phyloP scores from a whole-genome alignment of 495 filamentous ascomycete genomes.

The Aspergillus ellipticus region DNA sequence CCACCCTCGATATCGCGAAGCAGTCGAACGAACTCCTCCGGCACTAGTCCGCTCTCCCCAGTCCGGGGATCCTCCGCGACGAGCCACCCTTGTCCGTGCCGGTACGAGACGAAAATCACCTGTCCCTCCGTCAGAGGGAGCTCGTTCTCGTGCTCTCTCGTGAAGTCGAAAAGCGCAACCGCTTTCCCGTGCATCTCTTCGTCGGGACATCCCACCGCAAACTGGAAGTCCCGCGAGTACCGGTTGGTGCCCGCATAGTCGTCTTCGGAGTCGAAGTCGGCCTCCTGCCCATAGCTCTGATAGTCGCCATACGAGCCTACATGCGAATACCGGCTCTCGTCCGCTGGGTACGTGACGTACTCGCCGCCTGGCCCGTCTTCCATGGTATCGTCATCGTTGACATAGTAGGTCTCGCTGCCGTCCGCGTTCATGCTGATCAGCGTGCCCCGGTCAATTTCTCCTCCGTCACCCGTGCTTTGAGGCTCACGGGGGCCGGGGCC shows the following conservation, averaged over 20 bases:
- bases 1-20: slow-evolving; percentile 85
- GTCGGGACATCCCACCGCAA: slow-evolving; percentile 90
- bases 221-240: slow-evolving; percentile 86
- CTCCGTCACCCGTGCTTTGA: slow-evolving; percentile 25
- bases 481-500: slow-evolving; percentile 32
- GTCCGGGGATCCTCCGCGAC: slow-evolving; percentile 96
- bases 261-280: slow-evolving; percentile 59
- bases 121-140: slow-evolving; percentile 90
- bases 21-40: slow-evolving; percentile 93
- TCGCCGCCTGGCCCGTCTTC: slow-evolving; percentile 76
- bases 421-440: slow-evolving; percentile 66
- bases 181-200: slow-evolving; percentile 98
- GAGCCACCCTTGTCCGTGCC: slow-evolving; percentile 94
- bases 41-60: slow-evolving; percentile 82
- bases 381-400: slow-evolving; percentile 55
- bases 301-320: slow-evolving; percentile 45
- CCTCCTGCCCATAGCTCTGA: slow-evolving; percentile 52
- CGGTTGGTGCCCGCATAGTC: slow-evolving; percentile 52
- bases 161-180: slow-evolving; percentile 92
- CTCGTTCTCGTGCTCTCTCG: slow-evolving; percentile 93
- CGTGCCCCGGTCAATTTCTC: slow-evolving; percentile 55
- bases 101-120: slow-evolving; percentile 92
- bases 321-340: slow-evolving; percentile 55
- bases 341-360: slow-evolving; percentile 72
- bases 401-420: slow-evolving; percentile 74